These are phyloP conservation scores for Alternaria arborescens DNA, from an alignment of 2,329 filamentous ascomycete species.

Conservation along the genomic window DNA sequence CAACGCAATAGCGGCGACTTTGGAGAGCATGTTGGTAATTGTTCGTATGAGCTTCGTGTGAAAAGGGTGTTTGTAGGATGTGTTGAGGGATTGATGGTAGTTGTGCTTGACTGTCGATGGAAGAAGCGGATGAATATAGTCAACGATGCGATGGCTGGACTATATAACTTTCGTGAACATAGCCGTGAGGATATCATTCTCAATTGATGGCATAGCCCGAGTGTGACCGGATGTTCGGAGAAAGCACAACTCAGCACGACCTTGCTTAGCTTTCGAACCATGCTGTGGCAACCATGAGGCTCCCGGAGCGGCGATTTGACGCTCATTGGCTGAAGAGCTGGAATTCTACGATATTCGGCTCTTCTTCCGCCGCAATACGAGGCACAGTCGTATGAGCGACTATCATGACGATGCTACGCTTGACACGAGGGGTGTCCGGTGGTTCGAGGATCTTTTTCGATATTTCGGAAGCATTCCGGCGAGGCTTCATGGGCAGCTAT, in stretches of 20 bases:
- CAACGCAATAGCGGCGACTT: constrained; percentile 15
- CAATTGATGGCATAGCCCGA: not conserved
- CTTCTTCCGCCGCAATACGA: constrained; percentile 6
- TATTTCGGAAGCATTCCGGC: not conserved
- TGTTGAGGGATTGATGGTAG: not conserved
- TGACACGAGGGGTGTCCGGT: not conserved
- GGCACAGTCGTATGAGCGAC: not conserved
- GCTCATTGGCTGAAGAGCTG: not conserved
- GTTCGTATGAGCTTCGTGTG: not conserved
- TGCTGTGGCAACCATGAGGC: not conserved
- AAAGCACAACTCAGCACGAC: not conserved
- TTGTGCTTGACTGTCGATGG: not conserved
- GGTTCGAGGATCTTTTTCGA: not conserved
- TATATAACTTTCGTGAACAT: not conserved
- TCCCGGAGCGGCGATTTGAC: not conserved
- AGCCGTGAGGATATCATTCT: not conserved
- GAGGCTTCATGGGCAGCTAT: not conserved
- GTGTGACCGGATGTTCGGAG: not conserved
- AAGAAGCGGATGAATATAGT: not conserved
- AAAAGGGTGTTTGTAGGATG: not conserved
- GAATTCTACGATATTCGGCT: not conserved
- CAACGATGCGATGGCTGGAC: not conserved
- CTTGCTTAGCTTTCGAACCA: not conserved
- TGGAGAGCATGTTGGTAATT: constrained; percentile 15
- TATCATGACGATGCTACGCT: not conserved